Conservation (phyloP, 805 yeast species). For the Grigorovia yakushimaensis region DNA sequence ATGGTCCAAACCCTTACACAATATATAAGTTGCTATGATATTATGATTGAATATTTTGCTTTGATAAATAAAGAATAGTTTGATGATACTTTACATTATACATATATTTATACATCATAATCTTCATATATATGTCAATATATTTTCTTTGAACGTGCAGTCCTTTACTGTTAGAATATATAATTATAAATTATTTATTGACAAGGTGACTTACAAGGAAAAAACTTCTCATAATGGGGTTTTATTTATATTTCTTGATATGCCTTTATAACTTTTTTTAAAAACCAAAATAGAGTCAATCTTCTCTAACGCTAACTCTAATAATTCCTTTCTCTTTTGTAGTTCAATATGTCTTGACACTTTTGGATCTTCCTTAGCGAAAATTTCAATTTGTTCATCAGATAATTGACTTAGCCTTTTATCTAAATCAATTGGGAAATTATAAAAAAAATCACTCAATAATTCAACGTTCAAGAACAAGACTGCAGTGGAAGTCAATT, state of each 20-base stretch:
- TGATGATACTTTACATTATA: too few species aligned
- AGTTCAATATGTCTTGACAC: slow-evolving; percentile 83
- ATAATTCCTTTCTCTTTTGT: slow-evolving; percentile 83
- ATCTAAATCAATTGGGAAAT: slow-evolving; percentile 91
- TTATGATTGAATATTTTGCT: slow-evolving; percentile 28
- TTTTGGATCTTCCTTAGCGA: slow-evolving; percentile 93
- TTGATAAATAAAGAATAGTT: slow-evolving; percentile 4
- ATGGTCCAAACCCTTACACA: slow-evolving; percentile 76
- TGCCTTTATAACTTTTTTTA: slow-evolving; percentile 26
- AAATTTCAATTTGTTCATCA: slow-evolving; percentile 69
- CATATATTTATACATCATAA: not conserved
- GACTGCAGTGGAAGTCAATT: slow-evolving; percentile 87
- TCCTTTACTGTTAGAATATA: not conserved
- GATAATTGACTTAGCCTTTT: slow-evolving; percentile 51
- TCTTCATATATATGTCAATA: not conserved
- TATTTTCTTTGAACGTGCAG: not conserved
- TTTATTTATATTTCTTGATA: slow-evolving; percentile 1
- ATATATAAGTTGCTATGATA: slow-evolving; percentile 61
- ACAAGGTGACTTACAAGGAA: not conserved
- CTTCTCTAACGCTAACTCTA: slow-evolving; percentile 74
- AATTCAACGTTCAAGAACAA: slow-evolving; percentile 88
- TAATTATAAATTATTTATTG: not conserved
- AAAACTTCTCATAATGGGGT: not conserved
- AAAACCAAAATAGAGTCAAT: slow-evolving; percentile 51
- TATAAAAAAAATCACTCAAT: slow-evolving; percentile 88